These are phyloP conservation scores for Alternaria infectoria DNA, from an alignment of 2,329 filamentous ascomycete genomes.

Conservation along the genomic window DNA sequence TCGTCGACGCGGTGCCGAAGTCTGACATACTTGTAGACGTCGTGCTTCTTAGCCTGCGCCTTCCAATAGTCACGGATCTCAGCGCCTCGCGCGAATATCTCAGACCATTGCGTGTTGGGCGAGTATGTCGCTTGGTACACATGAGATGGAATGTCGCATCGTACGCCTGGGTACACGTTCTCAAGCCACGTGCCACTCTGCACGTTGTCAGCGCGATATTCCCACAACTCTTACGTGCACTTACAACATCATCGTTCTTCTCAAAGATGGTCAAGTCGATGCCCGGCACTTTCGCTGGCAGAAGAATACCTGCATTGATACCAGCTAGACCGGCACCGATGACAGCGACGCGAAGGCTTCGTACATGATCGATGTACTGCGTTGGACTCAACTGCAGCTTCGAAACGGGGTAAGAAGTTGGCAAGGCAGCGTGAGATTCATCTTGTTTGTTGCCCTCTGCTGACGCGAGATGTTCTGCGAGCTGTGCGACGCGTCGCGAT, in stretches of 20 bases:
- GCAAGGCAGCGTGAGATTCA: constrained; percentile 12
- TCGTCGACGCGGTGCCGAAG: constrained; percentile 47
- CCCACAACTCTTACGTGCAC: neutral
- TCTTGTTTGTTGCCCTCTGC: constrained; percentile 22
- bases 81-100: constrained; percentile 49
- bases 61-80: constrained; percentile 55
- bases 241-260: constrained; percentile 52
- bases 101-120: constrained; percentile 53
- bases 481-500: constrained; percentile 34
- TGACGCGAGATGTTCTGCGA: constrained; percentile 34
- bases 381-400: constrained; percentile 33
- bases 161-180: constrained; percentile 43
- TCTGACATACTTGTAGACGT: constrained; percentile 48
- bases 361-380: constrained; percentile 39
- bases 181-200: constrained; percentile 48
- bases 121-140: constrained; percentile 53
- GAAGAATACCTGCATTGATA: constrained; percentile 67
- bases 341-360: constrained; percentile 59
- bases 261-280: constrained; percentile 63
- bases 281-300: constrained; percentile 72
- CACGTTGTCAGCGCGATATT: neutral
- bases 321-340: constrained; percentile 70
- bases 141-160: constrained; percentile 43
- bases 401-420: constrained; percentile 36
- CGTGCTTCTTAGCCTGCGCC: constrained; percentile 47